Conservation (phyloP, 208 protist genomes). For the Trichomonas gallinae region DNA sequence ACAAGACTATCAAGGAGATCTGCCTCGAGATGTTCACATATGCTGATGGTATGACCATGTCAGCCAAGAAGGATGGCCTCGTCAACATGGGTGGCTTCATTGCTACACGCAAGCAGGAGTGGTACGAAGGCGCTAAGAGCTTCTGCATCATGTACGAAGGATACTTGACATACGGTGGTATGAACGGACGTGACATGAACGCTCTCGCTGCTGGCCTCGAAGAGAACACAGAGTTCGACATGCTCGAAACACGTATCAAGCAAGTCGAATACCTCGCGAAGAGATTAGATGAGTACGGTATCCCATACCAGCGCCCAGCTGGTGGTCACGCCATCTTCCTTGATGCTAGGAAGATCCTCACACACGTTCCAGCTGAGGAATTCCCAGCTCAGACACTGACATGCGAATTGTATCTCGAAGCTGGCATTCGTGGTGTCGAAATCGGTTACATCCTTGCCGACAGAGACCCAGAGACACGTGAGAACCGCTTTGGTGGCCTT, state of each 20-base stretch:
- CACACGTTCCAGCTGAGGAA: constrained; percentile 23
- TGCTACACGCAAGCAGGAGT: background rate
- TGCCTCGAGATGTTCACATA: background rate
- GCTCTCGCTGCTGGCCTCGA: background rate
- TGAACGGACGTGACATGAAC: constrained; percentile 21
- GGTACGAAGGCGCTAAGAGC: background rate
- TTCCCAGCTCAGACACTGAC: constrained; percentile 22
- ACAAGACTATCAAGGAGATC: constrained; percentile 27
- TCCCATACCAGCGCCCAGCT: constrained; percentile 25
- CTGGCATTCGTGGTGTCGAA: constrained; percentile 19
- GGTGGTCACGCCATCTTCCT: constrained; percentile 23
- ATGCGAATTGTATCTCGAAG: constrained; percentile 13
- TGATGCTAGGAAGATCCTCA: constrained; percentile 24
- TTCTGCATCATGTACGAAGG: constrained; percentile 6
- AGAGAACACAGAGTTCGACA: background rate
- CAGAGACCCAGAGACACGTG: background rate
- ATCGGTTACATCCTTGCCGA: constrained; percentile 19
- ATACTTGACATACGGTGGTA: constrained; percentile 23
- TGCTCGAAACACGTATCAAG: constrained; percentile 23
- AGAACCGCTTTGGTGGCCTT: constrained; percentile 22
- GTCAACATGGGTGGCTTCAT: constrained; percentile 28
- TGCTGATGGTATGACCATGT: constrained; percentile 27
- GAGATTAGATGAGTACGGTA: background rate
- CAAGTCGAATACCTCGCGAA: constrained; percentile 18
- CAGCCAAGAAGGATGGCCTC: constrained; percentile 25